Evolutionary conservation across 2,329 filamentous ascomycete species (phyloP), one percentile per base, ranked within the genome.

Genomic region (Tolypocladium sp.): DNA sequence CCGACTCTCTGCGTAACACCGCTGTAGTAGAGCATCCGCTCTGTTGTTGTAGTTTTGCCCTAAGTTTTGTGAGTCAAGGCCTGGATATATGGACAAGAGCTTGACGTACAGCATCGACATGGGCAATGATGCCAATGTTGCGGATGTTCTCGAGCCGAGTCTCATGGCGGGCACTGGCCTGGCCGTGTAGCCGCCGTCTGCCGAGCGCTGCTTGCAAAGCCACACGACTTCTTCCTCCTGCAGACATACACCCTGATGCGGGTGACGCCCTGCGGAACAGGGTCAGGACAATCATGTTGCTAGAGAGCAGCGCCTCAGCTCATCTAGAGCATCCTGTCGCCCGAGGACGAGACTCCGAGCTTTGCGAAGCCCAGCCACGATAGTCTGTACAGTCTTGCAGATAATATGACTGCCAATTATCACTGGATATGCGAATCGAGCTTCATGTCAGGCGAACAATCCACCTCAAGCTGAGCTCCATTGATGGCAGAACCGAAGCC

Each of bases 21-120:
- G 71, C 91, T 95, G 69, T 97, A 96, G 71, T 92, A 97, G 69
- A 99, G 88, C 93, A 97, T 97, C 60, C 94, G 92, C 84, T 99
- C 94, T 4, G 94, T 97, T 0, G 94, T 99, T 0, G 94, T 97
- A 1, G 94, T 99, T 79, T 99, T 99, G 10, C 94, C 94, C 82
- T 85, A 57, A 22, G 52, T 12, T 4, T 46, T 41, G 55, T 69
- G 15, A 65, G 57, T 27, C 6, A 56, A 3, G 25, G n/a, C 15
- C 42, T 6, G 2, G 5, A 15, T 13, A 15, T 25, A 7, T 40
- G 8, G 10, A n/a, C 15, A n/a, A 30, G 20, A 20, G 25, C 22
- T 20, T 27, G 15, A 72, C 80, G 58, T 73, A 85, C 82, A 59
- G 94, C 94, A 85, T 97, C 94, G 64, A 99, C 96, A 73, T 99